A percentile compares a stretch with the other conserved stretches of the same genome.
These are phyloP conservation scores for Carex cristatella DNA, from an alignment of 176 grass and related monocot species.

Conservation along the genomic window DNA sequence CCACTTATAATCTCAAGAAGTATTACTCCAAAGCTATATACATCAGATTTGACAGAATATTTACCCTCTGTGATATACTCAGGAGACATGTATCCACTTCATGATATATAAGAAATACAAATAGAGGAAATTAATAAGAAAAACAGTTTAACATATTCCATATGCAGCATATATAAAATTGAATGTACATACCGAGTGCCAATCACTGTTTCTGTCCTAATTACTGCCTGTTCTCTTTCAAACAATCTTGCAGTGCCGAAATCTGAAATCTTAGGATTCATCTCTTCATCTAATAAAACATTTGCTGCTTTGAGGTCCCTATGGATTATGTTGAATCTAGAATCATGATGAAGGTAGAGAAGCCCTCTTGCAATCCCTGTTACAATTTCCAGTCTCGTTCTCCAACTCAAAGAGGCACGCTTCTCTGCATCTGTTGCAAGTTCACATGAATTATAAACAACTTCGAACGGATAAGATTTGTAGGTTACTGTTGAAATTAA, in stretches of 20 bases:
- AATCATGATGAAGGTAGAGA: constrained; percentile 66
- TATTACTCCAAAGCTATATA: constrained; percentile 52
- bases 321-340: constrained; percentile 48
- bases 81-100: constrained; percentile 24
- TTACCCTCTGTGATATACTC: constrained; percentile 21
- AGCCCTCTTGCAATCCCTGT: constrained; percentile 43
- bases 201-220: constrained; percentile 29
- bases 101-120: neutral
- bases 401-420: constrained; percentile 26
- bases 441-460: neutral
- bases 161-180: neutral
- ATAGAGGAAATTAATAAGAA: neutral
- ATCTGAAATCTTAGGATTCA: constrained; percentile 75
- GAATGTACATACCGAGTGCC: constrained; percentile 36
- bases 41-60: constrained; percentile 54
- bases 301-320: constrained; percentile 60
- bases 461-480: neutral
- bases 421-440: constrained; percentile 21
- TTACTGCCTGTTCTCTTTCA: neutral
- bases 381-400: constrained; percentile 45
- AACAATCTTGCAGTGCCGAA: constrained; percentile 54
- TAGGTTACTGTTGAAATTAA: neutral
- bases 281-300: constrained; percentile 39
- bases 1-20: constrained; percentile 36
- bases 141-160: neutral